These are phyloP conservation scores for Pelargonium fulgidum DNA, from an alignment of 441 rosid genomes.

Conservation along the genomic window DNA sequence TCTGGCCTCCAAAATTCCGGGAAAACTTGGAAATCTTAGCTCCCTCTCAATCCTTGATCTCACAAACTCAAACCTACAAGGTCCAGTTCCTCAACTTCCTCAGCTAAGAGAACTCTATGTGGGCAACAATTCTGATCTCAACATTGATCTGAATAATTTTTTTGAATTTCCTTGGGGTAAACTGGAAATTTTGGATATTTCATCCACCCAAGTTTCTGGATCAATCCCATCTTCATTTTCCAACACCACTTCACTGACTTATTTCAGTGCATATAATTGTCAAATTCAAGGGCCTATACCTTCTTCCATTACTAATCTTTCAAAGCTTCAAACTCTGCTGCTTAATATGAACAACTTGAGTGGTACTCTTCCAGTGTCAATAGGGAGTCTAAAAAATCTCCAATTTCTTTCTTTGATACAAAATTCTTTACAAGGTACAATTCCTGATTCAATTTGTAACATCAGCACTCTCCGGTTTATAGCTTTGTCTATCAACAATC, in stretches of 20 bases:
- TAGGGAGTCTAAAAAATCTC: slow-evolving; percentile 15
- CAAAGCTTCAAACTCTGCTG: neutral
- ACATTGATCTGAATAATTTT: slow-evolving; percentile 3
- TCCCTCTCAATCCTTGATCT: slow-evolving; percentile 12
- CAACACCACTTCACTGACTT: slow-evolving; percentile 21
- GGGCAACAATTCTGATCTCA: slow-evolving; percentile 3
- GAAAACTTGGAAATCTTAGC: neutral
- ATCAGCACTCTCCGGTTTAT: slow-evolving; percentile 6
- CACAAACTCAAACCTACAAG: slow-evolving; percentile 7
- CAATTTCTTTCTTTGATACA: neutral
- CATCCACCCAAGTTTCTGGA: slow-evolving; percentile 3
- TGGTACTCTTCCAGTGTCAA: slow-evolving; percentile 20
- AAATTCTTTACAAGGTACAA: slow-evolving; percentile 9
- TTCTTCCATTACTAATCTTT: slow-evolving; percentile 23
- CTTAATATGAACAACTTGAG: slow-evolving; percentile 15
- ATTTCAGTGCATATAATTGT: slow-evolving; percentile 19
- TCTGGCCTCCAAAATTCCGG: neutral
- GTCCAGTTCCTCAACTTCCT: slow-evolving; percentile 14
- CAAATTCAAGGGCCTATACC: slow-evolving; percentile 22
- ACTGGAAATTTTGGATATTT: neutral
- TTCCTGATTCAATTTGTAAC: slow-evolving; percentile 13
- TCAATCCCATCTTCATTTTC: slow-evolving; percentile 11
- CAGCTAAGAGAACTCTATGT: slow-evolving; percentile 4
- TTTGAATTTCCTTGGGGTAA: slow-evolving; percentile 4
- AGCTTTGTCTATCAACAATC: neutral